Conservation (phyloP, 2,329 filamentous ascomycete species). For the Phyllosticta citribraziliensis region DNA sequence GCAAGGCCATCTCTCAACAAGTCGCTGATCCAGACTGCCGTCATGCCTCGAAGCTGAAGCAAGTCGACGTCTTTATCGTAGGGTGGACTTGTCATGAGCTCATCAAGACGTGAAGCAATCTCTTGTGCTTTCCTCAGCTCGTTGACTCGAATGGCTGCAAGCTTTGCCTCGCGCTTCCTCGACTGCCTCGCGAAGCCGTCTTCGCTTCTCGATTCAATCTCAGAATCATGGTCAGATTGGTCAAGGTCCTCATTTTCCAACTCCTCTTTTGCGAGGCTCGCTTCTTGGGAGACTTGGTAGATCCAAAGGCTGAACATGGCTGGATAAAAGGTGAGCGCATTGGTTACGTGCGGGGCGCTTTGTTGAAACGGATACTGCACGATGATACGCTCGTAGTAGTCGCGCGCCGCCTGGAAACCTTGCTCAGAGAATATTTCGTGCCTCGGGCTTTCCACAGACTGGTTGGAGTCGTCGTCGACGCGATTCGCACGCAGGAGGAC, state of each 20-base stretch:
- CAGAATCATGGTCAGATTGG: not conserved
- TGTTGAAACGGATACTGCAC: conserved; percentile 57
- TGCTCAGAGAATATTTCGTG: conserved; percentile 22
- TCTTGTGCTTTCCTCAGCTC: conserved; percentile 51
- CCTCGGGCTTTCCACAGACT: conserved; percentile 1
- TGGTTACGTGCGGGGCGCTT: conserved; percentile 47
- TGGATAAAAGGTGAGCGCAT: conserved; percentile 69
- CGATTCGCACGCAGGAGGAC: conserved; percentile 50
- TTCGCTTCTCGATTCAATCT: not conserved
- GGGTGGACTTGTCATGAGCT: conserved; percentile 57
- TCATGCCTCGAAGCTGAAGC: conserved; percentile 61
- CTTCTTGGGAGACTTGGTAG: conserved; percentile 54
- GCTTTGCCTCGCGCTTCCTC: not conserved
- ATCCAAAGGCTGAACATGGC: conserved; percentile 75
- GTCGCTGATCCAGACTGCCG: conserved; percentile 67
- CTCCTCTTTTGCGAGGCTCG: conserved; percentile 35
- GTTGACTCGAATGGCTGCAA: conserved; percentile 19
- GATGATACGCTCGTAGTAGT: conserved; percentile 71
- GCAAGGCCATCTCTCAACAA: conserved; percentile 32
- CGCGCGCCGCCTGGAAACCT: conserved; percentile 48
- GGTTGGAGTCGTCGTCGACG: not conserved
- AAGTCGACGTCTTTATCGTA: conserved; percentile 60
- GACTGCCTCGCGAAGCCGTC: not conserved
- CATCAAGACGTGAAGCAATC: conserved; percentile 61
- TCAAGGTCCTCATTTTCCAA: not conserved